phyloP scores from a whole-genome alignment of 148 eudicot species.

The Persicaria tinctoria region DNA sequence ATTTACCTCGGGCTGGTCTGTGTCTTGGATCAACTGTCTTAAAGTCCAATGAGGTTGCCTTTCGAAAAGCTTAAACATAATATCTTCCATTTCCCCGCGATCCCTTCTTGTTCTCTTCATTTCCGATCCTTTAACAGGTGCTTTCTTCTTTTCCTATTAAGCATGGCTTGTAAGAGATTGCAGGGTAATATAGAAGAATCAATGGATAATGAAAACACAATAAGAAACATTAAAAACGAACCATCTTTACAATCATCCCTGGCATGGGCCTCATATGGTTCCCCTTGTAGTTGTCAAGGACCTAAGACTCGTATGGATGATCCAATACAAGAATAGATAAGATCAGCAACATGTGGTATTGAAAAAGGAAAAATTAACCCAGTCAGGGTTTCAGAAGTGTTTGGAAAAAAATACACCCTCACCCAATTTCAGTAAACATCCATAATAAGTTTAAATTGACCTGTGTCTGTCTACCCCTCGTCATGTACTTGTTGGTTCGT shows the following conservation, averaged over 20 bases:
- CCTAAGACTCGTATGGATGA: constrained; percentile 23
- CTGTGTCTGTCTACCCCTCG: constrained; percentile 72
- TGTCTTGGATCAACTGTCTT: constrained; percentile 60
- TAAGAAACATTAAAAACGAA: constrained; percentile 2
- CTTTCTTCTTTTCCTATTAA: constrained; percentile 61
- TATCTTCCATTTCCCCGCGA: constrained; percentile 83
- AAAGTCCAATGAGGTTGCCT: constrained; percentile 82
- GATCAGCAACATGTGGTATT: background rate
- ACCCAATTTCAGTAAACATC: background rate
- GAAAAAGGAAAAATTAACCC: background rate
- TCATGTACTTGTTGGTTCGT: constrained; percentile 57
- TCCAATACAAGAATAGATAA: background rate
- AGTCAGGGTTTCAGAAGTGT: background rate
- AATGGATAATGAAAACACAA: background rate
- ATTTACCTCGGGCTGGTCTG: constrained; percentile 85
- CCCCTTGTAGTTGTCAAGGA: constrained; percentile 68
- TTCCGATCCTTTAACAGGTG: constrained; percentile 50
- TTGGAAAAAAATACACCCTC: background rate
- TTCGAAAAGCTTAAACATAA: constrained; percentile 78
- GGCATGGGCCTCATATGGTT: constrained; percentile 64
- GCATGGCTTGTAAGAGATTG: background rate
- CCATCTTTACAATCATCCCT: constrained; percentile 30
- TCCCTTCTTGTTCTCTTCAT: constrained; percentile 79
- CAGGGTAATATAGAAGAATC: background rate
- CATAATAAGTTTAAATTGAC: constrained; percentile 22